Conservation (phyloP, 345 rosid species). For the Salix brachista region DNA sequence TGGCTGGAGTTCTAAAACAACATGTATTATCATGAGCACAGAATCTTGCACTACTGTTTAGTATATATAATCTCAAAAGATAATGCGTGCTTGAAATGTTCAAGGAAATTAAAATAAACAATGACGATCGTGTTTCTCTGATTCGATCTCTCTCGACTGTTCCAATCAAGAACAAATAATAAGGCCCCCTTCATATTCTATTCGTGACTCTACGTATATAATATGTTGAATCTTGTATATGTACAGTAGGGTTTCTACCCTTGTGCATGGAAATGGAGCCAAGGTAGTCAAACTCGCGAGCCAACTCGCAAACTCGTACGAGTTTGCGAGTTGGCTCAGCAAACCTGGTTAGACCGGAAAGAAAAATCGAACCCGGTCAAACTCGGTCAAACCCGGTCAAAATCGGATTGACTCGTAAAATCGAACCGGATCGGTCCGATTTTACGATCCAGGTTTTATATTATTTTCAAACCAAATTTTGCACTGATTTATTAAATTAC, state of each 20-base stretch:
- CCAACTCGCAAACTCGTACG: no score
- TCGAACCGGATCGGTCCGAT: no score
- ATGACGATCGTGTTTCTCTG: not conserved
- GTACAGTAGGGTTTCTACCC: not conserved
- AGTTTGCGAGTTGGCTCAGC: no score
- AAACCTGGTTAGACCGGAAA: no score
- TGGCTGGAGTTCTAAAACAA: not conserved
- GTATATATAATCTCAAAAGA: not conserved
- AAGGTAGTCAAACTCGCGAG: no score
- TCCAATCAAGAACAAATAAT: not conserved
- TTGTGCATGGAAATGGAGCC: slow-evolving; percentile 34
- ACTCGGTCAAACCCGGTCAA: no score
- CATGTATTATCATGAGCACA: not conserved
- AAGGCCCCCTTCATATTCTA: not conserved
- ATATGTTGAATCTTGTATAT: not conserved
- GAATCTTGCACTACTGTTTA: not conserved
- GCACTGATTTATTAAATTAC: no score
- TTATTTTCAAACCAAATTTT: no score
- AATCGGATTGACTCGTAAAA: no score
- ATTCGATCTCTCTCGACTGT: not conserved
- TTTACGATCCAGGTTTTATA: no score
- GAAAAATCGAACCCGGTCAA: no score
- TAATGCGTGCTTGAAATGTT: not conserved
- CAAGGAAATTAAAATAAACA: not conserved
- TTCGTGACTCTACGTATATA: not conserved